Percentiles rank a stretch among this genome's conserved stretches.
Conservation (phyloP, 2,329 filamentous ascomycete species). For the Blastomyces silverae region DNA sequence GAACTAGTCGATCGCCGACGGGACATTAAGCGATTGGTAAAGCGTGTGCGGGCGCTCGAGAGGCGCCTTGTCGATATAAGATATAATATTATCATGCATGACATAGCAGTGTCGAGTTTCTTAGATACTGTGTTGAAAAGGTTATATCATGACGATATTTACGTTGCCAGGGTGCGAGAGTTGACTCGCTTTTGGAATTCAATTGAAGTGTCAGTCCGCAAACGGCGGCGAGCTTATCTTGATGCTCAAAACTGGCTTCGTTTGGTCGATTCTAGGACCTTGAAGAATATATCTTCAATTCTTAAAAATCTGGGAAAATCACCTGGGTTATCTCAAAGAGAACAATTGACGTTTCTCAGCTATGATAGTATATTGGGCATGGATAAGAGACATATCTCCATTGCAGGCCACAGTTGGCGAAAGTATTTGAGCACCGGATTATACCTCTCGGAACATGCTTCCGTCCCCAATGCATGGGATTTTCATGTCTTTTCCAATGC, state of each 20-base stretch:
- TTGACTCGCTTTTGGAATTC: conserved; percentile 4
- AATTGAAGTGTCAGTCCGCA: background rate
- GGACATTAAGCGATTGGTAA: background rate
- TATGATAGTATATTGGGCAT: background rate
- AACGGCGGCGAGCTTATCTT: conserved; percentile 4
- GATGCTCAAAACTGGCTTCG: background rate
- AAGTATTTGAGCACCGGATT: background rate
- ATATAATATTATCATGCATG: background rate
- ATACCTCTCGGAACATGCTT: background rate
- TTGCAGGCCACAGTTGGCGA: background rate
- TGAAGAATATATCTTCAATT: background rate
- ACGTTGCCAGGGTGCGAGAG: background rate
- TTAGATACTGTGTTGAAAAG: background rate
- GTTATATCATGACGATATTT: conserved; percentile 3
- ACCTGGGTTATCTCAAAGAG: background rate
- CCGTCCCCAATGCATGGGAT: background rate
- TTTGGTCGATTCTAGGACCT: background rate
- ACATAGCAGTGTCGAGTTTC: background rate
- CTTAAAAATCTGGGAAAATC: conserved; percentile 3
- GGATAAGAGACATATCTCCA: background rate
- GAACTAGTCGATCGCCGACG: background rate
- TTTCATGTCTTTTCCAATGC: background rate
- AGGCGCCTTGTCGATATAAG: background rate
- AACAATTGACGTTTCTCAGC: background rate
- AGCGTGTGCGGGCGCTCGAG: background rate